Base-by-base conservation (phyloP, 495 filamentous ascomycete species). In the Aspergillus coremiiformis region DNA sequence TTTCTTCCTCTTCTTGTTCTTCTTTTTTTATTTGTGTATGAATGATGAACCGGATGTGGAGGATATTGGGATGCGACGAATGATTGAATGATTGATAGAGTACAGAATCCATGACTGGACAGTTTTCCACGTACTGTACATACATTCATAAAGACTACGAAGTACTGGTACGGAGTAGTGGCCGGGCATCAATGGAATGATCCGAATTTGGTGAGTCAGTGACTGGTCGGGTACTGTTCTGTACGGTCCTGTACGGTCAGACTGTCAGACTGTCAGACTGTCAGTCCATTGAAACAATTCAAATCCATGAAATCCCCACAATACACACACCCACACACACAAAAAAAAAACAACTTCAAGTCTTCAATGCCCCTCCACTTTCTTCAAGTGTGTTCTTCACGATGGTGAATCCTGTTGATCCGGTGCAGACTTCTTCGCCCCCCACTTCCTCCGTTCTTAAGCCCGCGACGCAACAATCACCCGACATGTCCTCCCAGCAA, bases 131-230 rank as follows among this genome's bases (percentile, higher is more conserved):
- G n/a, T n/a, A n/a, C n/a, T n/a, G n/a, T n/a, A 27, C 8, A 27
- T 27, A 27, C 24, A 35, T 35, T 35, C n/a, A 35, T 35, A 35
- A 35, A 35, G 32, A 14, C 3, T 26, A 33, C 58, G 60, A 59
- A 64, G 57, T 51, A 57, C 45, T 52, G 35, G 50, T 49, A 35
- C 46, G 45, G 15, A 56, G 52, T 26, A 39, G 44, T 19, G 47
- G n/a, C n/a, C 61, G 62, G 57, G 64, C 65, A 69, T 71, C n/a
- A n/a, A 67, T 69, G 68, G 66, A 68, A 71, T 70, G 63, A 67
- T 54, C 43, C 52, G 56, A 61, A 63, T 65, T 62, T 58, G 53
- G 54, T 73, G 68, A 72, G 62, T 71, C 70, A 70, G 24, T 27
- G 24, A 27, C 24, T n/a, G n/a, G n/a, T n/a, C n/a, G n/a, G n/a